Percentiles rank a stretch among this genome's conserved stretches.
Evolutionary conservation across 2,329 filamentous ascomycete genomes (phyloP).

Genomic region (Rhynchosporium agropyri): DNA sequence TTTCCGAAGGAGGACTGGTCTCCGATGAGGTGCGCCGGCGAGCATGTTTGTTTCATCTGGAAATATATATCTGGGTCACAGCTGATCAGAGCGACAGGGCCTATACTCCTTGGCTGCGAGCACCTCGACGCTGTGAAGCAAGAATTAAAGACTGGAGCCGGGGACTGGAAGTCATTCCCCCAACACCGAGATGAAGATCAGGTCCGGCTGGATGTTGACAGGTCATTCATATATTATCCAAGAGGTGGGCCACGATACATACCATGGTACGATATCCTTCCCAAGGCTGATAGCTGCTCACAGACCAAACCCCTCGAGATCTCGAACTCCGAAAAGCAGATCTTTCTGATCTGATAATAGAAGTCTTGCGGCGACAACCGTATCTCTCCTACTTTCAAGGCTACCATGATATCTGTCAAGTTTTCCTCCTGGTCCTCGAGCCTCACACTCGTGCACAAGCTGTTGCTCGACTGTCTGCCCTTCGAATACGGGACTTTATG

Average conservation of each 20-base stretch:
- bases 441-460: constrained; percentile 60
- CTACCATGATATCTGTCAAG: constrained; percentile 98
- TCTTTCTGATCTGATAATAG: constrained; percentile 77
- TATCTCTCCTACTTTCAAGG: constrained; percentile 96
- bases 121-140: constrained; percentile 22
- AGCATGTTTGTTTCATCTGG: constrained; percentile 68
- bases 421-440: constrained; percentile 84
- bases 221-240: constrained; percentile 98
- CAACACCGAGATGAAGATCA: constrained; percentile 88
- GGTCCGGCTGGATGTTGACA: constrained; percentile 87
- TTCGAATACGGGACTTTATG: constrained; percentile 98
- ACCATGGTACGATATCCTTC: constrained; percentile 30
- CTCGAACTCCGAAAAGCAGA: constrained; percentile 72
- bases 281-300: constrained; percentile 34
- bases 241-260: constrained; percentile 57
- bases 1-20: constrained; percentile 67
- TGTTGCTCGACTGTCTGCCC: constrained; percentile 79
- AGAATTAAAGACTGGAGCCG: constrained; percentile 28
- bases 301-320: constrained; percentile 70
- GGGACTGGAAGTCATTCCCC: constrained; percentile 55
- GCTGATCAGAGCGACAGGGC: constrained; percentile 54
- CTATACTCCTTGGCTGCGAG: constrained; percentile 55
- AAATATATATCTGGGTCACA: constrained; percentile 16
- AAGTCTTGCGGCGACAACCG: constrained; percentile 78
- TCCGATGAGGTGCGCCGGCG: constrained; percentile 67